These are phyloP conservation scores for Volvariella volvacea DNA, from an alignment of 1,284 basidiomycete genomes.

Conservation along the genomic window DNA sequence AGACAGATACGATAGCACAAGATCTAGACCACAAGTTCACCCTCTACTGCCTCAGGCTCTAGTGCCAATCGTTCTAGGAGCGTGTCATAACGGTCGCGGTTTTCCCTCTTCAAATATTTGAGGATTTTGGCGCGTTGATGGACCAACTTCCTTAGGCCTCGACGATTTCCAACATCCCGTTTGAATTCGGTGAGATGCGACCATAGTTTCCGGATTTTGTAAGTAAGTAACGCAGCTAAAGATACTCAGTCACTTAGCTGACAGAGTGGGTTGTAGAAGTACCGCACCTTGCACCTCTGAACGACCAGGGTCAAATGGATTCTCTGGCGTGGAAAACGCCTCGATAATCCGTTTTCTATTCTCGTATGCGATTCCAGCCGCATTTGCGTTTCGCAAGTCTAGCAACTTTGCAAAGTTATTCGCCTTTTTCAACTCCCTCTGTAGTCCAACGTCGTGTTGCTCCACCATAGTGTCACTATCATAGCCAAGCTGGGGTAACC, in stretches of 20 bases:
- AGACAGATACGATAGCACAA: too few species aligned
- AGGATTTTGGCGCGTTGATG: conserved; percentile 82
- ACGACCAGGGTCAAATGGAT: conserved; percentile 74
- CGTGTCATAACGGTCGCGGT: conserved; percentile 68
- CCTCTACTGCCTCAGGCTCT: conserved; percentile 78
- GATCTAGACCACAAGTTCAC: conserved; percentile 67
- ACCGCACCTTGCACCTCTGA: conserved; percentile 83
- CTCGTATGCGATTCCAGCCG: conserved; percentile 78
- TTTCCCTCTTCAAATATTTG: conserved; percentile 68
- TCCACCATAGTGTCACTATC: conserved; percentile 2
- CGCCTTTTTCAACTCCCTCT: conserved; percentile 51
- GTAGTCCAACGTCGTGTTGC: conserved; percentile 16
- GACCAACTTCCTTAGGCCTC: conserved; percentile 67
- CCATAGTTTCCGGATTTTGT: conserved; percentile 80
- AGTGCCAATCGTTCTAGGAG: conserved; percentile 74
- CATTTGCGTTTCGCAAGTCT: conserved; percentile 85
- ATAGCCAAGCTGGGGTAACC: not conserved
- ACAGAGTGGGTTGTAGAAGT: not conserved
- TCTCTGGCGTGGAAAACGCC: conserved; percentile 69
- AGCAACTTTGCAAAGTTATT: conserved; percentile 65
- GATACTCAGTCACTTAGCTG: conserved; percentile 5
- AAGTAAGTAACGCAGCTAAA: conserved; percentile 81
- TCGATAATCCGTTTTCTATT: conserved; percentile 78
- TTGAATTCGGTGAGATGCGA: conserved; percentile 64
- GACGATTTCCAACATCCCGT: conserved; percentile 76